Evolutionary conservation across 2,329 filamentous ascomycete genomes (phyloP).

Genomic region (Malbranchea cinnamomea): DNA sequence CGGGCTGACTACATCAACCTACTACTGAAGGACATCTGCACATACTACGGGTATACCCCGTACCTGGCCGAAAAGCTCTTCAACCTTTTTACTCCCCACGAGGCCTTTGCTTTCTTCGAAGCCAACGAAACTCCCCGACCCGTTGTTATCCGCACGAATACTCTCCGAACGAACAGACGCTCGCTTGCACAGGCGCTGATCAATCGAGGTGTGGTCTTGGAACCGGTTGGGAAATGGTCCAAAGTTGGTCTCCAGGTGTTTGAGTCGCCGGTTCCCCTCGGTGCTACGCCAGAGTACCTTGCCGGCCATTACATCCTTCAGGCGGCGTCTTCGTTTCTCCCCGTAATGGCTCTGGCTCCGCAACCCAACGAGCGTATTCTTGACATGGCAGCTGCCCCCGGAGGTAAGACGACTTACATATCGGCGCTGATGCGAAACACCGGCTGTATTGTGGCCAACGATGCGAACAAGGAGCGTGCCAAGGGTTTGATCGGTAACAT

Average conservation of each 20-base stretch:
- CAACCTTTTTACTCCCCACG: conserved; percentile 77
- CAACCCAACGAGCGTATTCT: conserved; percentile 85
- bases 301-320: conserved; percentile 97
- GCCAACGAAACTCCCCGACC: conserved; percentile 91
- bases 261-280: conserved; percentile 71
- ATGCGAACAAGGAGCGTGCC: conserved; percentile 80
- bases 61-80: conserved; percentile 95
- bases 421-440: conserved; percentile 98
- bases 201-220: conserved; percentile 88
- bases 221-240: conserved; percentile 96
- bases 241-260: conserved; percentile 97
- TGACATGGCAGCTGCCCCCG: conserved; percentile 89
- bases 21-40: conserved; percentile 79
- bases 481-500: conserved; percentile 98
- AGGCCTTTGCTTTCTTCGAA: conserved; percentile 97
- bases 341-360: conserved; percentile 91
- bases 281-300: conserved; percentile 93
- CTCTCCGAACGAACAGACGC: conserved; percentile 58
- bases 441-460: conserved; percentile 88
- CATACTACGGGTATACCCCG: conserved; percentile 91
- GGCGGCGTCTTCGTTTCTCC: conserved; percentile 89
- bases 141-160: conserved; percentile 94
- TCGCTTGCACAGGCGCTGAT: conserved; percentile 88
- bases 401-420: conserved; percentile 91
- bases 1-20: conserved; percentile 78